Conservation (phyloP, 1,139 yeast species). For the Suhomyces ambrosiae region DNA sequence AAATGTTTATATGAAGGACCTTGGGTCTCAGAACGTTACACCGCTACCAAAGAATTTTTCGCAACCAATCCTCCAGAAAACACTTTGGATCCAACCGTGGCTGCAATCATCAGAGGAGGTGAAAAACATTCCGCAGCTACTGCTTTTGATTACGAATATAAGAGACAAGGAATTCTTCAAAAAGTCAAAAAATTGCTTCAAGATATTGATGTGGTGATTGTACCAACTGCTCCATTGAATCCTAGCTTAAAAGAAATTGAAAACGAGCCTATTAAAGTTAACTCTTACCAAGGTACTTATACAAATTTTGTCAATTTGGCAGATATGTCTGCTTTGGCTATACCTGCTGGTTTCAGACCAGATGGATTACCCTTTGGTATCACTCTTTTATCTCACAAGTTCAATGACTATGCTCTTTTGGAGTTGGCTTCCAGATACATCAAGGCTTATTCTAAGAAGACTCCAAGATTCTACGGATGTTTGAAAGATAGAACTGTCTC, state of each 20-base stretch:
- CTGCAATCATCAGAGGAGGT: slow-evolving; percentile 74
- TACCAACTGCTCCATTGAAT: slow-evolving; percentile 92
- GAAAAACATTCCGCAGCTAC: slow-evolving; percentile 78
- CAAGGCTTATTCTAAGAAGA: slow-evolving; percentile 30
- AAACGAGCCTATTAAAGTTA: slow-evolving; percentile 77
- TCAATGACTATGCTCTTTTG: slow-evolving; percentile 84
- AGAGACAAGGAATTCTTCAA: slow-evolving; percentile 74
- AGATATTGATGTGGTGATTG: slow-evolving; percentile 72
- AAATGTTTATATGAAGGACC: slow-evolving; percentile 91
- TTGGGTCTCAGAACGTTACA: slow-evolving; percentile 97
- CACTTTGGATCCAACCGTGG: slow-evolving; percentile 82
- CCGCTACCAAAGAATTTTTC: slow-evolving; percentile 76
- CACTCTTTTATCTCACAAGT: slow-evolving; percentile 77
- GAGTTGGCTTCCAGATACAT: slow-evolving; percentile 79
- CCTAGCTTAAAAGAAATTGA: slow-evolving; percentile 76
- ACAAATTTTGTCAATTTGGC: slow-evolving; percentile 95
- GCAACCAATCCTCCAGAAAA: slow-evolving; percentile 71
- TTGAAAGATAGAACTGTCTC: slow-evolving; percentile 45
- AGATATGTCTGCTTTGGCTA: slow-evolving; percentile 86
- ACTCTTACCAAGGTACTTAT: slow-evolving; percentile 93
- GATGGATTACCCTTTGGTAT: slow-evolving; percentile 93
- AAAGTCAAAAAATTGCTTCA: slow-evolving; percentile 57
- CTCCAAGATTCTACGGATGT: slow-evolving; percentile 37
- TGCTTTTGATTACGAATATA: slow-evolving; percentile 80
- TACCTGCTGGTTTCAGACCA: slow-evolving; percentile 81